Conservation (phyloP, 1,284 basidiomycete species). For the Apiotrichum montevideense region DNA sequence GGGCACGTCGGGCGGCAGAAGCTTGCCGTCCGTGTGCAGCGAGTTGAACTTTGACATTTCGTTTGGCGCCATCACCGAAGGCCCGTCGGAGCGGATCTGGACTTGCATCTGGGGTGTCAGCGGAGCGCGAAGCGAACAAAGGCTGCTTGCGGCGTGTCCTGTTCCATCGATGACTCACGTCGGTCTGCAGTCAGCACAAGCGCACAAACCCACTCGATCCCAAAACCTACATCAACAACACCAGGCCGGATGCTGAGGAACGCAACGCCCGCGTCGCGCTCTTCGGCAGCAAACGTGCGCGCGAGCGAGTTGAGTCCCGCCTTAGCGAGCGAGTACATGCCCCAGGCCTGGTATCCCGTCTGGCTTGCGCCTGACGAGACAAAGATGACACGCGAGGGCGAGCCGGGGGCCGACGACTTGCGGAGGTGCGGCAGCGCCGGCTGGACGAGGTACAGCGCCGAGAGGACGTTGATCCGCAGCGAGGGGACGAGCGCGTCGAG, state of each 20-base stretch:
- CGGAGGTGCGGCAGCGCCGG: constrained; percentile 50
- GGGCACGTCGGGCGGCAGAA: constrained; percentile 48
- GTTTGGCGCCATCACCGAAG: constrained; percentile 38
- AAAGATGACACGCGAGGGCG: constrained; percentile 45
- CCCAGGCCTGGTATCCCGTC: constrained; percentile 50
- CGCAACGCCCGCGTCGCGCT: constrained; percentile 43
- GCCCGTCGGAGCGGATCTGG: constrained; percentile 37
- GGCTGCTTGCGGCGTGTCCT: no score
- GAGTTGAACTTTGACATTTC: constrained; percentile 48
- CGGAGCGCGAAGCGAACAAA: background rate
- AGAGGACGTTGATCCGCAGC: constrained; percentile 51
- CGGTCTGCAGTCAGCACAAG: constrained; percentile 14
- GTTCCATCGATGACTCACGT: constrained; percentile 3
- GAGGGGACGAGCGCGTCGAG: constrained; percentile 22
- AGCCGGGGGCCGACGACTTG: constrained; percentile 28
- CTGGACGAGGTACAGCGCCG: constrained; percentile 49
- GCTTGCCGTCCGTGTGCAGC: constrained; percentile 47
- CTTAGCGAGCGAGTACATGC: constrained; percentile 49
- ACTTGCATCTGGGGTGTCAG: constrained; percentile 42
- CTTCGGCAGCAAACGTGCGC: constrained; percentile 52
- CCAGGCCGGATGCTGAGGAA: constrained; percentile 52
- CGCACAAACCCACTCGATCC: no score
- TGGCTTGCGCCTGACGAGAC: constrained; percentile 52
- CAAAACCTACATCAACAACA: constrained; percentile 48
- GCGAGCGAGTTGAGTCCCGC: constrained; percentile 52